Evolutionary conservation across 2,329 filamentous ascomycete genomes (phyloP), one percentile per base, ranked within the genome.

Genomic region (Alternaria atra): DNA sequence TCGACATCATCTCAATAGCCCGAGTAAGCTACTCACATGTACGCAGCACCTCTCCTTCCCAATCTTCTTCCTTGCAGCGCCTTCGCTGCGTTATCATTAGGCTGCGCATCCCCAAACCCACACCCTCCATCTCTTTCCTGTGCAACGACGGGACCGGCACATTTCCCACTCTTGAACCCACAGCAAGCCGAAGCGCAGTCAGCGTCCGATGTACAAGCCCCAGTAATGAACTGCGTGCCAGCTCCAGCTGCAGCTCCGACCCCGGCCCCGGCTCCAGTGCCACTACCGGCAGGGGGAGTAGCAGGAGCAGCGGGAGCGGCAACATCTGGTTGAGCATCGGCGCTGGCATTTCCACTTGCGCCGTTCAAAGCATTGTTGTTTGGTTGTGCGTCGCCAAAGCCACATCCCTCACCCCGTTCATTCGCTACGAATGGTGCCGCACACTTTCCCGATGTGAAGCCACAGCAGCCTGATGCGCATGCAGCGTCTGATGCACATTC

Each of bases 151-250:
- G 74, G 60, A 3, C 78, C 74, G 4, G 73, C 73, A 52, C 73
- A 75, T 46, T 72, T 74, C 12, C 74, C 74, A 44, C 61, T 61
- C 12, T 73, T 73, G 57, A 76, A 76, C 1, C 74, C 77, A 63
- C 78, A 80, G 65, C 78, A 80, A 13, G 69, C 73, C 20, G 74
- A 73, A 4, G 75, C 76, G 48, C 79, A 80, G 58, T 80, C 77
- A 5, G 77, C 77, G 53, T 80, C 77, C 5, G 74, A 73, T 2
- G 67, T 63, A 48, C 79, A 80, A 7, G 71, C 54, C 2, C 78
- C 79, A 15, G 78, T 80, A 66, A 80, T 79, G 70, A 80, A 80
- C 55, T 80, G 79, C 4, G 65, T 76, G 32, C 72, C 77, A 15
- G 62, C 43, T 23, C 39, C 54, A 15, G 37, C n/a, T 37, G 39